A percentile compares a stretch with the other conserved stretches of the same genome.
Evolutionary conservation across 116 monocot genomes (phyloP).

Genomic region (Papilionanthe hybrid): DNA sequence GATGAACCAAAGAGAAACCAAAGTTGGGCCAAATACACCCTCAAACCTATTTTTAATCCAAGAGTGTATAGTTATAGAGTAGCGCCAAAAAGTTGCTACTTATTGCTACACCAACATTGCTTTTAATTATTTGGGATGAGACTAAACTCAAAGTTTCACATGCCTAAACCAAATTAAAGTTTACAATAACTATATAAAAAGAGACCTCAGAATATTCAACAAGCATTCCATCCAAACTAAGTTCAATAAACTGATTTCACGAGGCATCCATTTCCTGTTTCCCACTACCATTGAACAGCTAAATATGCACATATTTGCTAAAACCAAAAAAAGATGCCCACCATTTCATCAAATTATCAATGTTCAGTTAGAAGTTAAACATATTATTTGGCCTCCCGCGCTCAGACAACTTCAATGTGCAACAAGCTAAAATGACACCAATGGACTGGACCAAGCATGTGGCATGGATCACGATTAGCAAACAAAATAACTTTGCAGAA

Average conservation of each 20-base stretch:
- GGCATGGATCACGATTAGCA: not conserved
- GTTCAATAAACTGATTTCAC: not conserved
- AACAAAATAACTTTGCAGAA: not conserved
- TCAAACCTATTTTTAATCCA: too few relatives aligned
- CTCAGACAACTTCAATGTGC: not conserved
- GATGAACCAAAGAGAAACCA: too few relatives aligned
- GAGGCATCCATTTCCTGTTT: not conserved
- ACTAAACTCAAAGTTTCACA: not conserved
- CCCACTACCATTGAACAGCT: not conserved
- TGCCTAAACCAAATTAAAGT: not conserved
- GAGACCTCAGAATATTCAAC: not conserved
- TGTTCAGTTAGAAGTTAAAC: not conserved
- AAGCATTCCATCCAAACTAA: not conserved
- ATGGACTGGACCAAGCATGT: not conserved
- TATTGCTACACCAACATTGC: not conserved
- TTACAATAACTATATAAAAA: not conserved
- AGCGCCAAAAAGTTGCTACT: not conserved
- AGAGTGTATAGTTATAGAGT: not conserved
- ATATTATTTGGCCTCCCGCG: not conserved
- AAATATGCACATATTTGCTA: not conserved
- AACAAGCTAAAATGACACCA: not conserved
- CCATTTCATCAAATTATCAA: not conserved
- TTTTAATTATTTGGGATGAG: not conserved
- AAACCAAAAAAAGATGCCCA: not conserved
- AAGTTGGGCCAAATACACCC: not conserved